Evolutionary conservation across 176 grass and related monocot genomes (phyloP).

Genomic region (Saccharum spontaneum): DNA sequence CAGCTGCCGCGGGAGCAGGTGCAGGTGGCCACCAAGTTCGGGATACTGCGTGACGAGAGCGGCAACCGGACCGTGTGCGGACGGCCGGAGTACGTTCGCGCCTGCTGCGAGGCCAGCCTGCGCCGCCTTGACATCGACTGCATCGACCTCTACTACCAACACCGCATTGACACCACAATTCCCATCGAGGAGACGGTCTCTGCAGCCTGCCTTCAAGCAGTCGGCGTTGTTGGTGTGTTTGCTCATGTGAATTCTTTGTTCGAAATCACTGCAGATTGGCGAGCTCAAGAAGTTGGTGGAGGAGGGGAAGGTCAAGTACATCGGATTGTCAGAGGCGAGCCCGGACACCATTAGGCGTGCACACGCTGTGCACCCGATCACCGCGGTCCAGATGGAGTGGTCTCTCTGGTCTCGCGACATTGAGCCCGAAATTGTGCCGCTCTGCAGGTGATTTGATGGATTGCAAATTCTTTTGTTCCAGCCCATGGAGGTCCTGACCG

Average conservation of each 20-base stretch:
- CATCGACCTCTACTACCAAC: constrained; percentile 86
- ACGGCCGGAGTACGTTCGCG: constrained; percentile 59
- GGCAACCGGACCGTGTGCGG: constrained; percentile 33
- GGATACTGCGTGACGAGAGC: constrained; percentile 31
- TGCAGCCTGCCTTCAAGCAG: neutral
- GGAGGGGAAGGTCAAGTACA: constrained; percentile 78
- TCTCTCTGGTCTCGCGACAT: constrained; percentile 87
- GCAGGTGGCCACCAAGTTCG: constrained; percentile 89
- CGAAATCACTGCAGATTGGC: constrained; percentile 41
- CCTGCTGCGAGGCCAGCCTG: constrained; percentile 75
- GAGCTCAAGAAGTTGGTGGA: constrained; percentile 89
- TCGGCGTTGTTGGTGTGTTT: neutral
- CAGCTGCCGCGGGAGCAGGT: constrained; percentile 69
- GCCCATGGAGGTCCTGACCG: neutral
- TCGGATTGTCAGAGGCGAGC: constrained; percentile 88
- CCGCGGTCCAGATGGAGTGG: constrained; percentile 88
- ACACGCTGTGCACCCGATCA: constrained; percentile 72
- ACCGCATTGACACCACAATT: constrained; percentile 55
- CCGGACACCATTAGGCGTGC: constrained; percentile 75
- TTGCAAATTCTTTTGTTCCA: neutral
- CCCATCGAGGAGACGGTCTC: constrained; percentile 84
- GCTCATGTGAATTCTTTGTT: neutral
- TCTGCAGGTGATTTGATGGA: constrained; percentile 62
- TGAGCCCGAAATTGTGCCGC: constrained; percentile 78
- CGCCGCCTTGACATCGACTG: constrained; percentile 50